phyloP scores from a whole-genome alignment of 495 filamentous ascomycete genomes.

The Parathielavia appendiculata region DNA sequence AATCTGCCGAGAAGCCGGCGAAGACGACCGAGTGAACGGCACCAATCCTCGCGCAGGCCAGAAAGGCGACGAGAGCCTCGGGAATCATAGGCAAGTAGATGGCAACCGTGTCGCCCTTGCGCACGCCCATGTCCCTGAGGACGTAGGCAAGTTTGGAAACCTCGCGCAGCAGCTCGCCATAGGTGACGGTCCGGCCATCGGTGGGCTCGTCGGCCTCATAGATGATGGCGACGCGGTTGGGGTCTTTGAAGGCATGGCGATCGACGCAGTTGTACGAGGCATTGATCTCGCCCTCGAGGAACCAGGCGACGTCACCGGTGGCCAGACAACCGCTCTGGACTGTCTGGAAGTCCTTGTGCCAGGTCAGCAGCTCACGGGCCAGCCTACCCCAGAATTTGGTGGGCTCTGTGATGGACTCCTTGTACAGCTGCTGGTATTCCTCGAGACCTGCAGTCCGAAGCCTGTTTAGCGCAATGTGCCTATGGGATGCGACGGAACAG shows the following conservation, averaged over 20 bases:
- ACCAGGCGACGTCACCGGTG: slow-evolving; percentile 89
- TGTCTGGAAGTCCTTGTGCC: slow-evolving; percentile 88
- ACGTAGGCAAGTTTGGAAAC: slow-evolving; percentile 82
- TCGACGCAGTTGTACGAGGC: slow-evolving; percentile 98
- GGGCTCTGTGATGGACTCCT: slow-evolving; percentile 89
- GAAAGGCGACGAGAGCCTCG: slow-evolving; percentile 84
- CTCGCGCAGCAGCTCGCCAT: slow-evolving; percentile 87
- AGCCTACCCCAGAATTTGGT: slow-evolving; percentile 83
- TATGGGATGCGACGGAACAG: slow-evolving; percentile 1
- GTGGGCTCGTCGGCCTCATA: slow-evolving; percentile 93
- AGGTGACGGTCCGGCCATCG: slow-evolving; percentile 86
- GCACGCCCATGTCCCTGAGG: slow-evolving; percentile 88
- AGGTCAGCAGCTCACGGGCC: slow-evolving; percentile 85
- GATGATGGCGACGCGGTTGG: slow-evolving; percentile 89
- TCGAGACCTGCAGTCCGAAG: slow-evolving; percentile 50
- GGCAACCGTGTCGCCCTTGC: slow-evolving; percentile 95
- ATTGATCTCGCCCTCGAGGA: slow-evolving; percentile 87
- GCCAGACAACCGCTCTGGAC: slow-evolving; percentile 71
- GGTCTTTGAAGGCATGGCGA: slow-evolving; percentile 88
- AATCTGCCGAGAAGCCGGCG: slow-evolving; percentile 95
- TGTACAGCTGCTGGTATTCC: slow-evolving; percentile 89
- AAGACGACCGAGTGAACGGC: slow-evolving; percentile 98
- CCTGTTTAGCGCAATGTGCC: slow-evolving; percentile 17
- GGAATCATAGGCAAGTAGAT: slow-evolving; percentile 99
- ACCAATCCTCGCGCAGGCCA: slow-evolving; percentile 88